Base-by-base conservation (phyloP, 306 rosid genomes). In the Vigna angularis region DNA sequence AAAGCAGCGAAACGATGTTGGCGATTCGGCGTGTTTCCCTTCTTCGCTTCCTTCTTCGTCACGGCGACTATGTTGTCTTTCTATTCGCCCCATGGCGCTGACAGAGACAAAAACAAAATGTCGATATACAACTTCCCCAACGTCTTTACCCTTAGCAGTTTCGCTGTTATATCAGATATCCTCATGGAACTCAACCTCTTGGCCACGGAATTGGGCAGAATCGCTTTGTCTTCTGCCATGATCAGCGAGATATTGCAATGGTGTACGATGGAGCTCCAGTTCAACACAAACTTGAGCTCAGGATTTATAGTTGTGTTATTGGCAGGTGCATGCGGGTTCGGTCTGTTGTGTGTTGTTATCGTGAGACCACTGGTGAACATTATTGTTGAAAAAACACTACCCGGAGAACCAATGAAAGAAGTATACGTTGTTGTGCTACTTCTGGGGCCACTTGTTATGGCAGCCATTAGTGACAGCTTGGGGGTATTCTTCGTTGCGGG, bases 211-310 rank as follows among this genome's bases (percentile, higher is more conserved):
- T 1, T 85, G 0, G 88, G 88, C 0, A 79, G 78, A 6, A 85
- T 85, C 3, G 88, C 88, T 55, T n/a, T 78, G 20, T 81, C 85
- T 53, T 56, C 88, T 3, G 18, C 88, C 44, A 32, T 85, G 79
- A 9, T 85, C 9, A 38, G 40, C 1, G 88, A 85, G n/a, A 22
- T 78, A 0, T 0, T 48, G 3, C 75, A 81, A 32, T 49, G 75
- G 63, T 0, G 0, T 18, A 3, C 22, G 0, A 17, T 72, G 2
- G 6, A 38, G 7, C 0, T 76, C 6, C 7, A 6, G 0, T 20
- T 15, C 7, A 17, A 0, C 22, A n/a, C 0, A 15, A 1, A 13
- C 1, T 0, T 7, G 0, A 3, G 4, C 1, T 1, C n/a, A 0
- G 0, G 15, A 0, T 2, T 7, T 3, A 0, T 47, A 0, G 0